These are phyloP conservation scores for Lentinula novae-zelandiae DNA, from an alignment of 1,284 basidiomycete species.

Conservation along the genomic window DNA sequence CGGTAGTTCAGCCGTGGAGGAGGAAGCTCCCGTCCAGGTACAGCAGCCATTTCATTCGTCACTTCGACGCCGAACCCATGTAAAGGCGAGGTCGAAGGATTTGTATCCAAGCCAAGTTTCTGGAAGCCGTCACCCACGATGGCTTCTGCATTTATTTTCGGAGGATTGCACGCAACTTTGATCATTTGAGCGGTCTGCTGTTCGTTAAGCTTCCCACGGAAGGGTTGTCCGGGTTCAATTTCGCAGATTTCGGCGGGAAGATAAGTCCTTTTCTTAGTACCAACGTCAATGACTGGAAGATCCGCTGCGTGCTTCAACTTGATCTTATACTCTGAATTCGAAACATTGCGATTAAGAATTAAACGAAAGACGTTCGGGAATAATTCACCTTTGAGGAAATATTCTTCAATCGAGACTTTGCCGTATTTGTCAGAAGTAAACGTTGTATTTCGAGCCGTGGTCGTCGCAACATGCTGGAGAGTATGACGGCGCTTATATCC, in stretches of 20 bases:
- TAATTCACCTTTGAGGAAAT: constrained; percentile 54
- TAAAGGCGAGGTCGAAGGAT: constrained; percentile 26
- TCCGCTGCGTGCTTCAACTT: constrained; percentile 44
- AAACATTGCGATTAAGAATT: not conserved
- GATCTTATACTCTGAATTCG: constrained; percentile 50
- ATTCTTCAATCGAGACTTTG: constrained; percentile 53
- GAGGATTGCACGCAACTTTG: constrained; percentile 54
- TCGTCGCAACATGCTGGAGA: constrained; percentile 41
- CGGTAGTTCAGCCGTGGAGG: constrained; percentile 56
- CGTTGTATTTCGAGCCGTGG: constrained; percentile 39
- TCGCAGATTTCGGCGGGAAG: constrained; percentile 70
- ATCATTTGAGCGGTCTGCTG: constrained; percentile 65
- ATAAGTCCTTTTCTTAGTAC: constrained; percentile 36
- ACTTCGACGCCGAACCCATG: constrained; percentile 55
- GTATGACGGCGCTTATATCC: constrained; percentile 50
- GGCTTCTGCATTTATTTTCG: constrained; percentile 49
- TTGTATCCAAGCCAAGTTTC: constrained; percentile 44
- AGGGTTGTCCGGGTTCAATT: constrained; percentile 53
- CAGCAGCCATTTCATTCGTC: constrained; percentile 43
- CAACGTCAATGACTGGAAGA: constrained; percentile 60
- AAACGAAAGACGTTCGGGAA: not conserved
- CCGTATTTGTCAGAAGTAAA: constrained; percentile 55
- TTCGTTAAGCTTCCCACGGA: constrained; percentile 47
- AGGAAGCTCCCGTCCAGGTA: constrained; percentile 60
- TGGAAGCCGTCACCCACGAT: constrained; percentile 57